These are phyloP conservation scores for Royoungia palumana DNA, from an alignment of 768 basidiomycete species.

Conservation along the genomic window DNA sequence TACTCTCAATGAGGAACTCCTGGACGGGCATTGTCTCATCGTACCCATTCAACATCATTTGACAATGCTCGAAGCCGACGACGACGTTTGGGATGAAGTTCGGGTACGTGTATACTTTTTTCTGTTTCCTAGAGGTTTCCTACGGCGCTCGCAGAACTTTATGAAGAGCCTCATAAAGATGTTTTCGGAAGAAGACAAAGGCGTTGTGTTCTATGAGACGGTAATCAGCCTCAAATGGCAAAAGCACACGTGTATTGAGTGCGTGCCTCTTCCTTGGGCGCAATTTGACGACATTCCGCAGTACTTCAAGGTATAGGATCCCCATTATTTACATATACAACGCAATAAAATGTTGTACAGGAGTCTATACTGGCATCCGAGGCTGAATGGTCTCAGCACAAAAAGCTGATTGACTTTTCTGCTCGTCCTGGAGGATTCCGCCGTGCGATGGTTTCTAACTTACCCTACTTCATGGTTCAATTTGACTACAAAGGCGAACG, in stretches of 20 bases:
- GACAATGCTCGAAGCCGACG: constrained; percentile 88
- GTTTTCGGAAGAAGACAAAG: constrained; percentile 90
- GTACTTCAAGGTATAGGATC: constrained; percentile 74
- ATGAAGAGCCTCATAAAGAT: constrained; percentile 96
- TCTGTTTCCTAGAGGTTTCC: constrained; percentile 1
- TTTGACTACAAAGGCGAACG: constrained; percentile 98
- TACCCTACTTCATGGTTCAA: constrained; percentile 99
- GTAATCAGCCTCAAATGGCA: constrained; percentile 84
- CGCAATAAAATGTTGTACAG: constrained; percentile 34
- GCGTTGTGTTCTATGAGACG: constrained; percentile 94
- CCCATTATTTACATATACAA: neutral
- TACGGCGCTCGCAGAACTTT: constrained; percentile 46
- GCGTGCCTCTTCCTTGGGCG: constrained; percentile 87
- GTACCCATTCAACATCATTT: constrained; percentile 95
- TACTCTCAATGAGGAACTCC: constrained; percentile 82
- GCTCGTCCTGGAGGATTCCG: constrained; percentile 89
- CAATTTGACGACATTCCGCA: constrained; percentile 84
- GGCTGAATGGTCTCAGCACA: constrained; percentile 97
- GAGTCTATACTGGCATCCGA: constrained; percentile 94
- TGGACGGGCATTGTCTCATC: constrained; percentile 89
- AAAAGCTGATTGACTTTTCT: constrained; percentile 93
- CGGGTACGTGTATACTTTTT: constrained; percentile 52
- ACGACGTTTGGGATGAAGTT: constrained; percentile 98
- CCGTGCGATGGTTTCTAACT: constrained; percentile 90
- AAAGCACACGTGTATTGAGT: constrained; percentile 90